Base-by-base conservation (phyloP, 305 asterid genomes). In the Lippia alba region DNA sequence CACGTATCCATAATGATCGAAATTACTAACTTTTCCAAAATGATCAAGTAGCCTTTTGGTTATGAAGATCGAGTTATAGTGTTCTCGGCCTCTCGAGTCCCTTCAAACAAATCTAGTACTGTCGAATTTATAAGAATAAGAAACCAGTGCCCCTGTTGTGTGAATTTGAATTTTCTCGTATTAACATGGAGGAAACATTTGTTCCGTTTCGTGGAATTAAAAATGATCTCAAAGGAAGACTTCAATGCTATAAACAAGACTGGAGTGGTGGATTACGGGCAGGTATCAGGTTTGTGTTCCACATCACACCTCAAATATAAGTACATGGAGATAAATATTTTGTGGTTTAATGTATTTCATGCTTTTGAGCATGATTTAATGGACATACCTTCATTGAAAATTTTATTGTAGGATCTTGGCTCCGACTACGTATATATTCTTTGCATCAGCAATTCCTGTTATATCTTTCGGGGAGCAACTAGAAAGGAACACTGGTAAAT, bases 371-470 rank as follows among this genome's bases (percentile, higher is more conserved):
- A 66, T 60, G 48, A 12, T 57, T 44, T 44, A 11, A 44, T 5
- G 49, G 10, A 36, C 6, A 36, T 36, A 36, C 8, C 41, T 77
- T 61, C 66, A 20, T 59, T 46, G n/a, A 51, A 18, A 45, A 48
- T 67, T 18, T 60, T 71, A 50, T 67, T 76, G 79, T 68, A 94
- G 99, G 88, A 92, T 94, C 67, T 76, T 94, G 81, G 99, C 99
- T 72, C 99, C 99, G 62, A 94, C 99, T 4, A 92, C 99, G 44
- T 94, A 94, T 59, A 94, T 92, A 82, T 94, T 94, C 90, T 94
- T 94, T 79, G 99, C 99, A 67, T 94, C 99, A 17, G 96, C 99
- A 49, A 90, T 94, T 67, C 99, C 99, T 2, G 99, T 94, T 65
- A 92, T 94, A 73, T 92, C 99, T 48, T 94, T 94, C 4, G 99